Evolutionary conservation across 257 asterid genomes (phyloP), one percentile per base, ranked within the genome.

Genomic region (Nicotiana knightiana): DNA sequence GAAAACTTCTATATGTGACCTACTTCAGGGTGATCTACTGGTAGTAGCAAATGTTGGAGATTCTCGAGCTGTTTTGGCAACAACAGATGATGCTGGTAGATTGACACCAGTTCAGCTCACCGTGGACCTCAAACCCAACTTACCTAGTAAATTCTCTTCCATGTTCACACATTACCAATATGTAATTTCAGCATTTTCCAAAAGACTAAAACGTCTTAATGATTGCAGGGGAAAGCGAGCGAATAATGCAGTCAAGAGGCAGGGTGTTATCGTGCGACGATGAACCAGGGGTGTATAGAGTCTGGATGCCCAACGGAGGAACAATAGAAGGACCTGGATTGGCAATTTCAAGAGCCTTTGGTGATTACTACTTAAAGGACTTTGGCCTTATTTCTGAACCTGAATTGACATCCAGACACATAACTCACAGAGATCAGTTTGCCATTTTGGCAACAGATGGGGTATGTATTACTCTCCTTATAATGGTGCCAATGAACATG

Each of bases 381-480:
- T 91, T 91, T 84, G 98, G 98, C 11, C 93, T 94, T 37, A 92
- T 91, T 18, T 92, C 96, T 10, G 97, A 91, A 81, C 98, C 98
- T 3, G 92, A 94, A 86, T 82, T 94, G 58, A 94, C 92, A 32
- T 87, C 84, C 9, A 89, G 92, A 83, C 85, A 59, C 64, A 88
- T 94, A 87, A 86, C 88, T 8, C 81, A 83, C 68, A 83, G 67
- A 63, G 96, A 94, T 75, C 91, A 89, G 79, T 91, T 94, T 76
- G 90, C 67, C 21, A 90, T 94, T 79, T 84, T 94, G 89, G 97
- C 97, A 57, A 91, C 96, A 6, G 98, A 92, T 86, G 98, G 98
- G 88, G 97, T 92, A 88, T 30, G 89, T 51, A 32, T 54, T 6
- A 4, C 64, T 7, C 64, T 18, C 64, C 3, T 17, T 58, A 58